Percentiles rank a stretch among this genome's conserved stretches.
Evolutionary conservation across 208 protist genomes (phyloP).

Genomic region (Crithidia mellificae): DNA sequence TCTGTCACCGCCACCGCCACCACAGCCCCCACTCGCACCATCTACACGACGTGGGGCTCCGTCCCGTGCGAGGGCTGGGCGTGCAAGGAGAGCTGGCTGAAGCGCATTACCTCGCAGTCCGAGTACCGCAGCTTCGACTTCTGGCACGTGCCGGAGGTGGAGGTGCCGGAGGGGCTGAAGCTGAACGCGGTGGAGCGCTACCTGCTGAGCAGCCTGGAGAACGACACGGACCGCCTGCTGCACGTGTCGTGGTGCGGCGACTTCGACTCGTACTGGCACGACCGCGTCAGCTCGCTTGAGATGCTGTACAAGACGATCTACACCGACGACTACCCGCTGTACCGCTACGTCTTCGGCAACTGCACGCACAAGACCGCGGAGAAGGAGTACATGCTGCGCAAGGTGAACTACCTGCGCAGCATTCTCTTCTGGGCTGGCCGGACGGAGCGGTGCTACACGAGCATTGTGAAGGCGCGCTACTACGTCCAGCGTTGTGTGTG

Average conservation of each 20-base stretch:
- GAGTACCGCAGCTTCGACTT: slow-evolving; percentile 88
- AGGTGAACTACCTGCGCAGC: slow-evolving; percentile 85
- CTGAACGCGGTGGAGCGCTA: slow-evolving; percentile 75
- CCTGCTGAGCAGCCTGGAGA: slow-evolving; percentile 80
- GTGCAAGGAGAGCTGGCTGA: slow-evolving; percentile 68
- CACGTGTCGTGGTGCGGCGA: slow-evolving; percentile 83
- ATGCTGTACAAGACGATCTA: slow-evolving; percentile 78
- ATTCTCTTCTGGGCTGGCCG: slow-evolving; percentile 75
- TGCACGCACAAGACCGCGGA: slow-evolving; percentile 66
- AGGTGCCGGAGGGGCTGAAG: slow-evolving; percentile 43
- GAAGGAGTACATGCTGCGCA: slow-evolving; percentile 65
- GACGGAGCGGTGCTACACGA: slow-evolving; percentile 80
- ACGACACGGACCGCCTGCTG: slow-evolving; percentile 83
- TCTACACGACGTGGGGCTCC: slow-evolving; percentile 86
- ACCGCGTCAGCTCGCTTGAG: slow-evolving; percentile 78
- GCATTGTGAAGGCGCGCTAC: slow-evolving; percentile 81
- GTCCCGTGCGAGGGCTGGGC: slow-evolving; percentile 63
- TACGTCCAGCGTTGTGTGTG: slow-evolving; percentile 81
- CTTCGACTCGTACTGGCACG: slow-evolving; percentile 90
- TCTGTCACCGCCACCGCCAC: slow-evolving; percentile 23
- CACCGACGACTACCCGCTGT: slow-evolving; percentile 52
- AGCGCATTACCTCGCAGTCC: slow-evolving; percentile 72
- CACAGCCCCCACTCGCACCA: slow-evolving; percentile 38
- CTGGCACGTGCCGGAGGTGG: slow-evolving; percentile 77
- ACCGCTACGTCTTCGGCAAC: slow-evolving; percentile 79